Evolutionary conservation across 106 monocot species (phyloP), one percentile per base, ranked within the genome.

Genomic region (Dendrobium huoshanense): DNA sequence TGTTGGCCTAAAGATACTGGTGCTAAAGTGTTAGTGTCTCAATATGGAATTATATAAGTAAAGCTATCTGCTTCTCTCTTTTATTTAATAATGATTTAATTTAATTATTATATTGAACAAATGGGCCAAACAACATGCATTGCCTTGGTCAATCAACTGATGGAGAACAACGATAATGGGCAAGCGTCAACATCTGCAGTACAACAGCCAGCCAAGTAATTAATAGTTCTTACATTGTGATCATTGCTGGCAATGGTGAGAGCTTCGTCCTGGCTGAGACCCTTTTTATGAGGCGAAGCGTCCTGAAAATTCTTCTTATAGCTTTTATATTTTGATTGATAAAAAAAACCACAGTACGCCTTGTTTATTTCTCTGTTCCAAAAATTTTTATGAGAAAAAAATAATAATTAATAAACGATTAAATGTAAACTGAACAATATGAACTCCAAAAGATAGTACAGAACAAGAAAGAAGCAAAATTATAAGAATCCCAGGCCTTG

Each of bases 321-420:
- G 56, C 73, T 49, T 43, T 79, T 58, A 84, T 88, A 67, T 56
- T 87, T 86, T 82, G 82, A 75, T 56, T 56, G 83, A 85, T 88
- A 79, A 40, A 84, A 40, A 90, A 98, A 98, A 56, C 98, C 98
- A 88, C 94, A 91, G 41, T 88, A 95, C 37, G 98, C 98, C 77
- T 98, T 98, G 81, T 98, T 98, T 77, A 83, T 84, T 80, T 98
- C 94, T 80, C 98, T 97, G 83, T 20, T 80, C 51, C 79, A 79
- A 77, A 43, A 74, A 20, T 44, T 17, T 83, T 19, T 11, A 18
- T 72, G 79, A 19, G 33, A 81, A 80, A 41, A 51, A 13, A 48
- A 15, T 27, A 27, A 27, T 18, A 22, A 44, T 55, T 58, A 40
- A 15, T 5, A 18, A 15, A 78, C 18, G 24, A 78, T 70, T 37